Percentiles rank a stretch among this genome's conserved stretches.
Conservation (phyloP, 129 eudicot genomes). For the Chrysanthemum lavandulifolium region DNA sequence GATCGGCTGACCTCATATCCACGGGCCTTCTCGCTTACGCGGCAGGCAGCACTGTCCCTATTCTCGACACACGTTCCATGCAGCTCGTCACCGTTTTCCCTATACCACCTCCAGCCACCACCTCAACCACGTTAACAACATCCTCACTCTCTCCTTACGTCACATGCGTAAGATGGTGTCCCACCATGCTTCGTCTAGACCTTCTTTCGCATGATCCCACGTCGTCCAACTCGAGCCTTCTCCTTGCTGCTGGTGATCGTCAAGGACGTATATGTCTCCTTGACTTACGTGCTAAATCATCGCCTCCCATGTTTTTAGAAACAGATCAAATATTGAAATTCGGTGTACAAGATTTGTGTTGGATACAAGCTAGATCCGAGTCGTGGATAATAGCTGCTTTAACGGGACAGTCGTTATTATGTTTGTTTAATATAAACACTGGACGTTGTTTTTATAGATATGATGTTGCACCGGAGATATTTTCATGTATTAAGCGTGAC, state of each 20-base stretch:
- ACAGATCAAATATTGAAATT: slow-evolving; percentile 39
- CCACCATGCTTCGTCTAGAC: slow-evolving; percentile 56
- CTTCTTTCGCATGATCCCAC: slow-evolving; percentile 47
- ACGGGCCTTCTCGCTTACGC: slow-evolving; percentile 79
- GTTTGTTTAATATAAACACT: slow-evolving; percentile 47
- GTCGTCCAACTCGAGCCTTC: slow-evolving; percentile 51
- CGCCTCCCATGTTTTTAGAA: slow-evolving; percentile 48
- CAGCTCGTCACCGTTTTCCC: slow-evolving; percentile 71
- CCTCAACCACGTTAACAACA: slow-evolving; percentile 17
- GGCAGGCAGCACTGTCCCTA: slow-evolving; percentile 69
- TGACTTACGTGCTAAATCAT: slow-evolving; percentile 50
- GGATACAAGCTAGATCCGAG: slow-evolving; percentile 67
- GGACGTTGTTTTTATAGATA: slow-evolving; percentile 79
- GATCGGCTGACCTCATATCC: slow-evolving; percentile 60
- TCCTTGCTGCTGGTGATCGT: slow-evolving; percentile 89
- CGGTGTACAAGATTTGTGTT: slow-evolving; percentile 80
- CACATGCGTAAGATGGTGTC: slow-evolving; percentile 87
- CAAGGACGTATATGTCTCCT: slow-evolving; percentile 80
- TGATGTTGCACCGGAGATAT: slow-evolving; percentile 65
- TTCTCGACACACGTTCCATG: slow-evolving; percentile 74
- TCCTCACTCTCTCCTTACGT: slow-evolving; percentile 67
- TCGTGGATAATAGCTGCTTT: slow-evolving; percentile 75
- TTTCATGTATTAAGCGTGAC: slow-evolving; percentile 67
- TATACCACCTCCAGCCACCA: slow-evolving; percentile 59
- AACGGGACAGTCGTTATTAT: slow-evolving; percentile 61